Evolutionary conservation across 2,329 filamentous ascomycete species (phyloP).

Genomic region (Hypoxylon sp.): DNA sequence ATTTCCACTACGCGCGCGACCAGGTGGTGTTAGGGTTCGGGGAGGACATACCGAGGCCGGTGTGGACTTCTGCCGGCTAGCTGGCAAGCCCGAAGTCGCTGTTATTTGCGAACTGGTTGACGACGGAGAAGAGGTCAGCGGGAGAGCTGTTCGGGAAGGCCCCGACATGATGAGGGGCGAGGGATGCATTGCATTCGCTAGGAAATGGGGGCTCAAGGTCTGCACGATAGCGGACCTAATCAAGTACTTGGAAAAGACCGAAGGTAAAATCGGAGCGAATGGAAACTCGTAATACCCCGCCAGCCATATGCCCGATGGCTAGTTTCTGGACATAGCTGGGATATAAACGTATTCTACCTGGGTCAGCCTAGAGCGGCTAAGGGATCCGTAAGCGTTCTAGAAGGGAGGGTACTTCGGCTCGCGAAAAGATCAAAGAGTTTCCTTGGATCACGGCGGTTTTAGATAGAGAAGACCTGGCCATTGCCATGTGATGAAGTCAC

Average conservation of each 20-base stretch:
- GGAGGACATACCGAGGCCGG: constrained; percentile 94
- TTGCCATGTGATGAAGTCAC: constrained; percentile 15
- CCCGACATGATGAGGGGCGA: constrained; percentile 94
- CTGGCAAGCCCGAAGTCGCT: constrained; percentile 80
- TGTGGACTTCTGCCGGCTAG: constrained; percentile 87
- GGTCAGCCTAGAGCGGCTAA: constrained; percentile 1
- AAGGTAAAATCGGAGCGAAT: constrained; percentile 69
- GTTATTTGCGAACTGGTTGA: constrained; percentile 95
- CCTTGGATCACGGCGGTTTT: constrained; percentile 17
- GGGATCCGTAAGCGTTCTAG: constrained; percentile 4
- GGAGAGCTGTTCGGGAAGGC: constrained; percentile 72
- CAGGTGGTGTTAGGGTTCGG: constrained; percentile 84
- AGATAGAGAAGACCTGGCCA: constrained; percentile 32
- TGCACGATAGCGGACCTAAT: constrained; percentile 96
- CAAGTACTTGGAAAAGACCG: constrained; percentile 79
- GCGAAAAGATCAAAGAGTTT: constrained; percentile 4
- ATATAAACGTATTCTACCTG: background rate
- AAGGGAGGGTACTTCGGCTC: background rate
- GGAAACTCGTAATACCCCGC: constrained; percentile 49
- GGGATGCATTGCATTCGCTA: constrained; percentile 88
- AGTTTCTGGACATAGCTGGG: constrained; percentile 9
- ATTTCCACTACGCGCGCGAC: constrained; percentile 82
- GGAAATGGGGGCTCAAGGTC: constrained; percentile 88
- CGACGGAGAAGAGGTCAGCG: constrained; percentile 80
- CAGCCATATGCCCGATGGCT: background rate